Percentiles rank a stretch among this genome's conserved stretches.
Evolutionary conservation across 768 basidiomycete genomes (phyloP).

Genomic region (Boletus eberwhitei): DNA sequence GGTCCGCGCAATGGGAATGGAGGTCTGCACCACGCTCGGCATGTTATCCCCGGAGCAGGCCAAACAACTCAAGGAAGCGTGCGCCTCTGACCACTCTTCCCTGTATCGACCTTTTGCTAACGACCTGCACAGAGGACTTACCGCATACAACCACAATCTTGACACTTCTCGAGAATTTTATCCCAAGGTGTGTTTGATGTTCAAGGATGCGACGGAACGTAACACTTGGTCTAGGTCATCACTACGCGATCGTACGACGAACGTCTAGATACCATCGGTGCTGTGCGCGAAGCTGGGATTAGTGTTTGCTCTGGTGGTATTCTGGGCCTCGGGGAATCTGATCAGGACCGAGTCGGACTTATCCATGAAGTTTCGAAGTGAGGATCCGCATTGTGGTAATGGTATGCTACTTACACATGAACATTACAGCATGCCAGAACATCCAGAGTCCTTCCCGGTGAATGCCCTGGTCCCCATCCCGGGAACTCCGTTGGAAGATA

Average conservation of each 20-base stretch:
- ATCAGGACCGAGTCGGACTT: constrained; percentile 85
- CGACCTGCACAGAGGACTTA: constrained; percentile 61
- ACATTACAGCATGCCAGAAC: constrained; percentile 74
- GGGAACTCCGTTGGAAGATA: constrained; percentile 89
- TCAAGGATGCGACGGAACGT: neutral
- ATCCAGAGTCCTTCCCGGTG: constrained; percentile 98
- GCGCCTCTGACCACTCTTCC: constrained; percentile 28
- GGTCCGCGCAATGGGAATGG: constrained; percentile 95
- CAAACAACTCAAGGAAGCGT: constrained; percentile 88
- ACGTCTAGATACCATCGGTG: constrained; percentile 81
- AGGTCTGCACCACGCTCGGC: constrained; percentile 97
- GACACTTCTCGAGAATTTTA: constrained; percentile 98
- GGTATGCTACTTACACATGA: constrained; percentile 1
- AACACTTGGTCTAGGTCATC: constrained; percentile 64
- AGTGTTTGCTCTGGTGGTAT: constrained; percentile 98
- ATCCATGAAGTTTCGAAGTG: constrained; percentile 93
- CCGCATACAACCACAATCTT: constrained; percentile 98
- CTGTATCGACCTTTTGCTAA: neutral
- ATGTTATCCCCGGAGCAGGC: constrained; percentile 97
- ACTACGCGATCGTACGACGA: constrained; percentile 95
- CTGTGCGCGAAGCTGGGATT: constrained; percentile 92
- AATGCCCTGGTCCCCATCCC: constrained; percentile 95
- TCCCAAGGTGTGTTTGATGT: constrained; percentile 58
- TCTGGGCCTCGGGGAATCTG: constrained; percentile 88
- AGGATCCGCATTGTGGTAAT: constrained; percentile 23